Conservation (phyloP, 805 yeast species). For the Candida xyloterini region DNA sequence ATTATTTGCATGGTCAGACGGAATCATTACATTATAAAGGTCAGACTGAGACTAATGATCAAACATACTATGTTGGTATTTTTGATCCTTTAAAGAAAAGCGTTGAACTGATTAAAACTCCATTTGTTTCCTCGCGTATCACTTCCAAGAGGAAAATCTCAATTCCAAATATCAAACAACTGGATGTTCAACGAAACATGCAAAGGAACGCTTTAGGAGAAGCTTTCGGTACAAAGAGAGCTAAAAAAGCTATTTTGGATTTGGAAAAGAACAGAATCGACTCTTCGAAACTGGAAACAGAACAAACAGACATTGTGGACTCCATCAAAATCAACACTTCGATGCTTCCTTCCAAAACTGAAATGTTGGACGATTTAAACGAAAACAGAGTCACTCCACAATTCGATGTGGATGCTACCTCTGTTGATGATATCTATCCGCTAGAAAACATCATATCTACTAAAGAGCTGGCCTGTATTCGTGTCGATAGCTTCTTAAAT, state of each 20-base stretch:
- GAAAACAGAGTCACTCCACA: conserved; percentile 82
- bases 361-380: conserved; percentile 54
- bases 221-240: conserved; percentile 95
- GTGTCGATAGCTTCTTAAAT: conserved; percentile 58
- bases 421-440: conserved; percentile 81
- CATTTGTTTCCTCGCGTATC: conserved; percentile 61
- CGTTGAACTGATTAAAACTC: conserved; percentile 60
- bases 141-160: conserved; percentile 56
- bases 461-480: conserved; percentile 59
- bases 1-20: conserved; percentile 74
- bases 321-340: conserved; percentile 67
- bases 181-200: conserved; percentile 44
- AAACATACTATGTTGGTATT: conserved; percentile 69
- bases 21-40: conserved; percentile 75
- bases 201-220: conserved; percentile 88
- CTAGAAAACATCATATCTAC: conserved; percentile 65
- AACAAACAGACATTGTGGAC: conserved; percentile 80
- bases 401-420: conserved; percentile 73
- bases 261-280: conserved; percentile 83
- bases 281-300: conserved; percentile 64
- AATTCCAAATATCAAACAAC: conserved; percentile 63
- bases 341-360: conserved; percentile 67
- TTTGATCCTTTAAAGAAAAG: conserved; percentile 66
- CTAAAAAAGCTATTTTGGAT: conserved; percentile 83
- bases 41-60: conserved; percentile 35